Conservation (phyloP, 352 stramenopile species). For the Phytophthora europaea region DNA sequence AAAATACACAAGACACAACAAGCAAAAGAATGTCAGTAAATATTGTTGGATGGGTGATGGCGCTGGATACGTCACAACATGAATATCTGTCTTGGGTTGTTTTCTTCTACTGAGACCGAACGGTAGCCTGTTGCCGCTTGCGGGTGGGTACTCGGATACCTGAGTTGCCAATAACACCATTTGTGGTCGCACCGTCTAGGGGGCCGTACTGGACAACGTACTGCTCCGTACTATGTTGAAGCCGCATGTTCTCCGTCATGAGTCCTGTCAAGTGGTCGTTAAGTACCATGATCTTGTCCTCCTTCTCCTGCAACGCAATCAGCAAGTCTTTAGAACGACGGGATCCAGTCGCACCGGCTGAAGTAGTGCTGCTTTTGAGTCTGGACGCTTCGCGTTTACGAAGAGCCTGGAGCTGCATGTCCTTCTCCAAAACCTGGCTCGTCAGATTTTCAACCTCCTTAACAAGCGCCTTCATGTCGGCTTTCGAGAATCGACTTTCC, state of each 20-base stretch:
- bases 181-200: constrained; percentile 22
- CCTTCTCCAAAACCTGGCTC: constrained; percentile 58
- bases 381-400: constrained; percentile 29
- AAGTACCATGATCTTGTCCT: constrained; percentile 84
- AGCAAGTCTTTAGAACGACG: constrained; percentile 67
- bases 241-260: constrained; percentile 78
- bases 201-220: constrained; percentile 56
- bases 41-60: constrained; percentile 28
- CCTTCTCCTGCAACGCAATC: constrained; percentile 59
- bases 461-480: constrained; percentile 55
- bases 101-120: constrained; percentile 34
- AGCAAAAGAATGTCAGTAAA: constrained; percentile 40
- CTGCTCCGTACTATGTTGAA: constrained; percentile 81
- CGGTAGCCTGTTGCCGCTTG: constrained; percentile 27
- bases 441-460: constrained; percentile 66
- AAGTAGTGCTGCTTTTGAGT: constrained; percentile 17
- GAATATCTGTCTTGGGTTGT: background rate
- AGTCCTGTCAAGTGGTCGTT: constrained; percentile 90
- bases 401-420: constrained; percentile 58
- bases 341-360: constrained; percentile 32
- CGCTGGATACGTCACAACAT: constrained; percentile 9
- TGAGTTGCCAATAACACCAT: constrained; percentile 43
- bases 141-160: constrained; percentile 34
- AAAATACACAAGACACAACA: constrained; percentile 1
- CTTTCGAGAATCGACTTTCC: constrained; percentile 49